Evolutionary conservation across 1,284 basidiomycete species (phyloP), one percentile per base, ranked within the genome.

Genomic region (Cryptococcus sp.): DNA sequence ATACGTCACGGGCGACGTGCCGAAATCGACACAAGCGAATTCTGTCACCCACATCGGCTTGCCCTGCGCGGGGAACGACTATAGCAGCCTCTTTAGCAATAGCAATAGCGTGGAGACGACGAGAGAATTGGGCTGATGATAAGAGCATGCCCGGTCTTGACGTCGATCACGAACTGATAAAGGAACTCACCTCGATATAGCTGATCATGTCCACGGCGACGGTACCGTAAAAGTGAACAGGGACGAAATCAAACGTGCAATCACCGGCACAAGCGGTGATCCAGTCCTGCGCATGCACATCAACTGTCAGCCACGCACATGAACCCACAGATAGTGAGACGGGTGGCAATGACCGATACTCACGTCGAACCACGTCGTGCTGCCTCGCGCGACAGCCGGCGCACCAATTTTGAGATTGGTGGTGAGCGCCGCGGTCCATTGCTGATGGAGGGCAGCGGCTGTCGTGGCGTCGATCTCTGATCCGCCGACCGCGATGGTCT

Each of bases 141-240:
- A 10, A 35, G 30, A 35, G 30, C 10, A 10, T 35, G 8, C 30
- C 10, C 13, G 5, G 13, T 45, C 10, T 45, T 45, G 42, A 22
- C 1, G 16, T 10, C 42, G 6, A 13, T 8, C 13, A 45, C 42
- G 22, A n/a, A 3, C 2, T 22, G 16, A 6, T 5, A 10, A 8
- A 2, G 5, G 42, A 47, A 62, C 61, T 48, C 47, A 63, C 63
- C 54, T 68, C 57, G 52, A 66, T 59, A 41, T 74, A 71, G 38
- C 56, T 52, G 57, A 70, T 70, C 17, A 72, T 47, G 43, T 68
- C 70, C 23, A 62, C 42, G 4, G 64, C 70, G 46, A 63, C 58
- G 39, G 62, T 61, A 40, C 73, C 73, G 61, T 75, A 75, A 49
- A 66, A 75, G 50, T 75, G 73, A 40, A 72, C 63, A 1, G 73